Evolutionary conservation across 2,329 filamentous ascomycete genomes (phyloP).

Genomic region (Stromatinia cepivora): DNA sequence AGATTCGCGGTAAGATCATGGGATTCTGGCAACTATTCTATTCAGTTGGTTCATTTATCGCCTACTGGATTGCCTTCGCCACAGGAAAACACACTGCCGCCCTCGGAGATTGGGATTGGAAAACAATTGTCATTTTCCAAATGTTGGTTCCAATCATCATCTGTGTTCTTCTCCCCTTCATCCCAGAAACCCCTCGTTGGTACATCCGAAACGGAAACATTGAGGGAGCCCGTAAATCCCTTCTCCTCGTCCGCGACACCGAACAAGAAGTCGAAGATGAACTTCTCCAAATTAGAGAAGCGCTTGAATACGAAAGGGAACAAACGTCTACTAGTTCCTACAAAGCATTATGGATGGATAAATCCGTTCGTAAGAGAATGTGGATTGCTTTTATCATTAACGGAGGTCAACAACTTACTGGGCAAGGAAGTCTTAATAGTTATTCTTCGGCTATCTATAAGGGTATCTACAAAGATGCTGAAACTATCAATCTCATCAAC

Average conservation of each 20-base stretch:
- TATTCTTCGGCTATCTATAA: slow-evolving; percentile 75
- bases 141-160: slow-evolving; percentile 66
- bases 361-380: slow-evolving; percentile 66
- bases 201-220: slow-evolving; percentile 59
- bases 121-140: slow-evolving; percentile 72
- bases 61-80: slow-evolving; percentile 36
- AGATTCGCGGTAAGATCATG: slow-evolving; percentile 68
- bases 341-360: slow-evolving; percentile 67
- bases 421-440: slow-evolving; percentile 63
- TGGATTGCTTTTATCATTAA: slow-evolving; percentile 66
- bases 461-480: slow-evolving; percentile 60
- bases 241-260: slow-evolving; percentile 60
- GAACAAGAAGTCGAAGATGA: slow-evolving; percentile 64
- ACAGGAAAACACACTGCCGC: slow-evolving; percentile 28
- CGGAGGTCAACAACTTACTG: slow-evolving; percentile 50
- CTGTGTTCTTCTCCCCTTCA: slow-evolving; percentile 60
- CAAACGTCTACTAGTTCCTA: slow-evolving; percentile 61
- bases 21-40: slow-evolving; percentile 71
- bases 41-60: slow-evolving; percentile 51
- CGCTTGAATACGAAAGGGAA: slow-evolving; percentile 71
- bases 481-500: slow-evolving; percentile 70
- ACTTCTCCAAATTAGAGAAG: slow-evolving; percentile 63
- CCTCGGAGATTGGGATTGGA: slow-evolving; percentile 70
- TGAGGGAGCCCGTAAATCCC: slow-evolving; percentile 47
- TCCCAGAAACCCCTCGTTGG: slow-evolving; percentile 70